Evolutionary conservation across 345 rosid genomes (phyloP), one percentile per base, ranked within the genome.

Genomic region (Populus simonii): DNA sequence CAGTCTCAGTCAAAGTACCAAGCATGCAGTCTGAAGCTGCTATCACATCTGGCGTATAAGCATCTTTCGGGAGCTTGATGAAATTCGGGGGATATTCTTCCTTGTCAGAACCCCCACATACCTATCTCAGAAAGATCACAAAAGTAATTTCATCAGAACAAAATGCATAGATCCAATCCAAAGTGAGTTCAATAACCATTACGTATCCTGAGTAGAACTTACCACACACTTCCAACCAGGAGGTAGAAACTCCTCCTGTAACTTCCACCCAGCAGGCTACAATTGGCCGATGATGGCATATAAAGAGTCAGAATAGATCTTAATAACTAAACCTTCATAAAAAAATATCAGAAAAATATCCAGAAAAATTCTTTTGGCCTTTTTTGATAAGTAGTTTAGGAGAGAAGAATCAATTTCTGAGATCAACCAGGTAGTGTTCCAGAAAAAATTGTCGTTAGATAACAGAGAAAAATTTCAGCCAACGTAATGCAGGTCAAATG

Each of bases 11-110:
- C 53, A 16, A 3, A 15, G 53, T 47, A 96, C 99, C 99, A 82
- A 96, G 99, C 99, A 96, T 96, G 84, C 99, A 96, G 85, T 96
- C 99, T 69, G 97, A 96, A 72, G 99, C 98, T 63, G 99, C 99
- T 78, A 96, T 96, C 66, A 96, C 79, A 88, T 96, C 99, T 86
- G 99, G 99, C 18, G 99, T 96, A 83, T 96, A 96, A 65, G 96
- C 90, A 92, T 93, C 92, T 87, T 90, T 96, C 78, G 94, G 86
- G 74, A 96, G 97, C 88, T 89, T 93, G 59, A 92, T 75, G 82
- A 96, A 96, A 81, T 92, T 96, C 51, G 92, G 91, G 38, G 99
- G 99, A 88, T 92, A 95, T 79, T 85, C 93, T 71, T 86, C 89
- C 35, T 77, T 89, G 66, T 93, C 96, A 76, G 97, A 92, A 80